Conservation (phyloP, 148 eudicot genomes). For the Diospyros lotus region DNA sequence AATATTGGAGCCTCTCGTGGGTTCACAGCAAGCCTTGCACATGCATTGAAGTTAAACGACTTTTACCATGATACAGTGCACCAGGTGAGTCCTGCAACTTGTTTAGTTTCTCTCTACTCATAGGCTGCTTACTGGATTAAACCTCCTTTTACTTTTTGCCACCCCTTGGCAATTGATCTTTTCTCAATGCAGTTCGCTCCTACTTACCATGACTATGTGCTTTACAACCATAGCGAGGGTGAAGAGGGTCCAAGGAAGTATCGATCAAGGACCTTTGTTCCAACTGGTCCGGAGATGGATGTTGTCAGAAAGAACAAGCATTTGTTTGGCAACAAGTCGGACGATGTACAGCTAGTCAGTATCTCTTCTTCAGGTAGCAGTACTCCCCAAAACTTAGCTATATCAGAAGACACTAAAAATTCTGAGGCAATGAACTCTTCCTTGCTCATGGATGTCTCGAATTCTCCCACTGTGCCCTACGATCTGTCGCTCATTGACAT, state of each 20-base stretch:
- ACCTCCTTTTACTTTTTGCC: neutral
- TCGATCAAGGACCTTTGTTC: slow-evolving; percentile 80
- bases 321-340: slow-evolving; percentile 49
- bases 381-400: slow-evolving; percentile 34
- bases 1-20: slow-evolving; percentile 74
- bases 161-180: neutral
- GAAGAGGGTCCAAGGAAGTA: slow-evolving; percentile 83
- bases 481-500: slow-evolving; percentile 70
- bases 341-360: slow-evolving; percentile 53
- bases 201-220: slow-evolving; percentile 94
- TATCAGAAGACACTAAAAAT: slow-evolving; percentile 17
- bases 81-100: slow-evolving; percentile 45
- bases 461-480: slow-evolving; percentile 46
- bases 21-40: slow-evolving; percentile 76
- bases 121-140: neutral
- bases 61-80: slow-evolving; percentile 97
- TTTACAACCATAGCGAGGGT: slow-evolving; percentile 80
- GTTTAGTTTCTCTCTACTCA: neutral
- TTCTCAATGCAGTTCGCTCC: slow-evolving; percentile 79
- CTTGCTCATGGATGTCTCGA: slow-evolving; percentile 53
- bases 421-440: slow-evolving; percentile 51
- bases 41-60: slow-evolving; percentile 84
- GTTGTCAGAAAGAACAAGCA: slow-evolving; percentile 65
- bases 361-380: slow-evolving; percentile 52
- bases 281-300: slow-evolving; percentile 95